Evolutionary conservation across 164 flowering plant genomes (phyloP).

Genomic region (Tetrastigma voinierianum): DNA sequence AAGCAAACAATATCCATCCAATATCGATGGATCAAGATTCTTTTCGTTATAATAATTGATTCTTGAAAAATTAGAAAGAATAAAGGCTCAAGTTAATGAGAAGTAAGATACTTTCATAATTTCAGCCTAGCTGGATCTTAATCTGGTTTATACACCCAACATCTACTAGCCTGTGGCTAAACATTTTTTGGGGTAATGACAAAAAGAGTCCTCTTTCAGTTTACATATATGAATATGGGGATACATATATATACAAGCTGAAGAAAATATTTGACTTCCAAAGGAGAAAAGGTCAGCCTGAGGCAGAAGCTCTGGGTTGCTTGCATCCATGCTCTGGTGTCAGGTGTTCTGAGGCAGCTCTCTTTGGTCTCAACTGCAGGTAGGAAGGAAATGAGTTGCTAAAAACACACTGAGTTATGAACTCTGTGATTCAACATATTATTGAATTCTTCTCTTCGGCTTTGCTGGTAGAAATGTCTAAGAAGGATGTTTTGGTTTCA

Average conservation of each 20-base stretch:
- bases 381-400: constrained; percentile 5
- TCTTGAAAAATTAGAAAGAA: too few relatives aligned
- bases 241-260: constrained; percentile 5
- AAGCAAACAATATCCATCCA: too few relatives aligned
- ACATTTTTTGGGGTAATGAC: not conserved
- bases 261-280: not conserved
- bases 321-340: constrained; percentile 70
- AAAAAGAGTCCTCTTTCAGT: not conserved
- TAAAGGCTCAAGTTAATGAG: too few relatives aligned
- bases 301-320: constrained; percentile 52
- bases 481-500: constrained; percentile 78
- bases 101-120: too few relatives aligned
- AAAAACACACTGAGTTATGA: not conserved
- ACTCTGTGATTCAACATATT: not conserved
- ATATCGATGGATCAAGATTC: too few relatives aligned
- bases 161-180: constrained; percentile 6
- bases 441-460: constrained; percentile 56
- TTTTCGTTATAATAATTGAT: too few relatives aligned
- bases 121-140: not conserved
- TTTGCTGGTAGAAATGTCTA: constrained; percentile 68
- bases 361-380: constrained; percentile 73
- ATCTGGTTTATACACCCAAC: not conserved
- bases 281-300: constrained; percentile 16
- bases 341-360: constrained; percentile 70
- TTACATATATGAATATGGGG: not conserved